These are phyloP conservation scores for Annulohypoxylon nitens DNA, from an alignment of 495 filamentous ascomycete genomes.

Conservation along the genomic window DNA sequence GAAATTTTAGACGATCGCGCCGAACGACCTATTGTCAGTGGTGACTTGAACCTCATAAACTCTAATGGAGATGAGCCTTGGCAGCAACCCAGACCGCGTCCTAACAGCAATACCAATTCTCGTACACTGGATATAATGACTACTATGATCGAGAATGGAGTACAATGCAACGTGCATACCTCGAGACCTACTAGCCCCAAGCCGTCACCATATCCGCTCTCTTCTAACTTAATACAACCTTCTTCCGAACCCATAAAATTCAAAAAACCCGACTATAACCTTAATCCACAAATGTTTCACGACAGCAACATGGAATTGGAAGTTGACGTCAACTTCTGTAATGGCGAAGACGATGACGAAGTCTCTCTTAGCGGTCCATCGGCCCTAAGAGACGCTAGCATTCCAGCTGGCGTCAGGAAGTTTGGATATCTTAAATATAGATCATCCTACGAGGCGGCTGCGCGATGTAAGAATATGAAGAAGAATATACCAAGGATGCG, in stretches of 20 bases:
- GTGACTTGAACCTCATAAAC: constrained; percentile 9
- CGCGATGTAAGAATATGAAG: constrained; percentile 59
- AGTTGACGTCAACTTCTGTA: constrained; percentile 46
- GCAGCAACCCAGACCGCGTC: constrained; percentile 36
- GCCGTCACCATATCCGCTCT: constrained; percentile 16
- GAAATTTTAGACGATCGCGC: constrained; percentile 6
- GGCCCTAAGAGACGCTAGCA: constrained; percentile 45
- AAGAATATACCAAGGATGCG: constrained; percentile 60
- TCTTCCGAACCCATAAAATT: not conserved
- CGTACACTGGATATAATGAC: constrained; percentile 49
- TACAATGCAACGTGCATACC: constrained; percentile 54
- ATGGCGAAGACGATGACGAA: constrained; percentile 41
- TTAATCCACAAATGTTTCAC: constrained; percentile 30
- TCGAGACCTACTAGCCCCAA: constrained; percentile 38
- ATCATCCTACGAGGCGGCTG: constrained; percentile 57
- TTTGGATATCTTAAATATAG: constrained; percentile 55
- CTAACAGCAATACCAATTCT: constrained; percentile 29
- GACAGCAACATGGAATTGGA: constrained; percentile 44
- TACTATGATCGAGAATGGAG: constrained; percentile 53
- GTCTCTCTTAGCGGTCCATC: constrained; percentile 35
- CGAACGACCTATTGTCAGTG: not conserved
- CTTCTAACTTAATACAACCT: constrained; percentile 8
- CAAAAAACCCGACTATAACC: constrained; percentile 37
- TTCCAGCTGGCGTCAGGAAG: constrained; percentile 54
- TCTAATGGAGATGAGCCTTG: constrained; percentile 24